Evolutionary conservation across 1,284 basidiomycete species (phyloP), one percentile per base, ranked within the genome.

Genomic region (Microbotryomycetes sp.): DNA sequence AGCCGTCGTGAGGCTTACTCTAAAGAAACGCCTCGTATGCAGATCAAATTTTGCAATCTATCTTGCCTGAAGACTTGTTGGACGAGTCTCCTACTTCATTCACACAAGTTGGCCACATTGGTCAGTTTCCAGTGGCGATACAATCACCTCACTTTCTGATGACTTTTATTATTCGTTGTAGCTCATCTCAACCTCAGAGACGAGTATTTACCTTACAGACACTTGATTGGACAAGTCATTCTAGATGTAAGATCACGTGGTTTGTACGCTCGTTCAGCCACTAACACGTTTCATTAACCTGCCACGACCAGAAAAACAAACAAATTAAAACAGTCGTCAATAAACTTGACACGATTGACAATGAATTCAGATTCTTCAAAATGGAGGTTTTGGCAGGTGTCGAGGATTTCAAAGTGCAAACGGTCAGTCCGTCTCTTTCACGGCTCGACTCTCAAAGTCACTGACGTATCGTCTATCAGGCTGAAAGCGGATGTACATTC

Each of bases 331-430:
- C 94, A 0, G 92, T 98, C 2, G 92, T 99, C 49, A 97, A 98
- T 80, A 99, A 98, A 76, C 79, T 97, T 23, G 85, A 96, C 72
- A 83, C 78, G 23, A 97, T 97, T 66, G 86, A 92, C 72, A 85
- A 82, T 25, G 81, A 88, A 73, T 98, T 92, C 76, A 85, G 96
- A 23, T 88, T 92, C 67, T 98, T 99, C 76, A 83, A 89, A 70
- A 98, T 99, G 96, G 96, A 99, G 73, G 81, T 97, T 2, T 80
- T 99, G 23, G 93, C 94, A 0, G 96, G 96, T 14, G 86, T 90
- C 62, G 82, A 85, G 0, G 82, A 96, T 72, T 94, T 87, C 72
- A 71, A 88, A 23, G 92, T 96, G 5, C 83, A 87, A 69, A 87
- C 89, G 75, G 92, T 92, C 70, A 63, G 82, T 77, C 1, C 6